A percentile compares a stretch with the other conserved stretches of the same genome.
Evolutionary conservation across 805 yeast species (phyloP).

Genomic region (Ogataea ganodermae): DNA sequence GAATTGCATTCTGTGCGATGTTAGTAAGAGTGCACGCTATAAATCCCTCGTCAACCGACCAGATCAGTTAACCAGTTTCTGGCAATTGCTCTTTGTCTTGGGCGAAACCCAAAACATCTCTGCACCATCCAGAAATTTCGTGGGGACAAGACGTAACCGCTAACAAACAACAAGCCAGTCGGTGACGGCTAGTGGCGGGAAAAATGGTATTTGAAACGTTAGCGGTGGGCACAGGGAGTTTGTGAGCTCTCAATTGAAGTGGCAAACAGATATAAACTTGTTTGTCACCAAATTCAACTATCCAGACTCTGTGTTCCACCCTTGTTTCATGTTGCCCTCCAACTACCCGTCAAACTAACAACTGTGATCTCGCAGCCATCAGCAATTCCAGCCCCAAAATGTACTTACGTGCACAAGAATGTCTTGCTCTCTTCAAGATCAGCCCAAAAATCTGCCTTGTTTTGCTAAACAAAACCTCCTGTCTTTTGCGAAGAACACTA

Average conservation of each 20-base stretch:
- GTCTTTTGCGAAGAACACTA: constrained; percentile 8
- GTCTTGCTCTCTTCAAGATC: not conserved
- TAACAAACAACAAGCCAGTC: not conserved
- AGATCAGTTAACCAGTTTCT: too few relatives aligned
- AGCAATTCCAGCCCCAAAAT: not conserved
- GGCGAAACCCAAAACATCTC: not conserved
- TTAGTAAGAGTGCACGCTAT: not conserved
- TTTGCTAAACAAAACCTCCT: not conserved
- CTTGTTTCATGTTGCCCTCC: not conserved
- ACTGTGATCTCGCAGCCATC: not conserved
- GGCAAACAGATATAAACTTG: not conserved
- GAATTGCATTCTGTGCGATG: constrained; percentile 28
- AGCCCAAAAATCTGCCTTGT: not conserved
- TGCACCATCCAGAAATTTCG: not conserved
- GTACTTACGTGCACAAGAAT: not conserved
- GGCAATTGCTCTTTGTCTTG: too few relatives aligned
- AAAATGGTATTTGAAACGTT: too few relatives aligned
- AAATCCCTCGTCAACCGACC: too few relatives aligned
- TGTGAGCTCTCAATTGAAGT: too few relatives aligned
- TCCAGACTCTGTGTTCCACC: not conserved
- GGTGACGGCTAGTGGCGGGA: too few relatives aligned
- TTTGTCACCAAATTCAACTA: not conserved
- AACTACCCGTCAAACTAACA: not conserved
- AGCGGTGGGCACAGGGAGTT: too few relatives aligned
- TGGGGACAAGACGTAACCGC: not conserved